Base-by-base conservation (phyloP, 495 filamentous ascomycete genomes). In the Aeminium ludgeri region DNA sequence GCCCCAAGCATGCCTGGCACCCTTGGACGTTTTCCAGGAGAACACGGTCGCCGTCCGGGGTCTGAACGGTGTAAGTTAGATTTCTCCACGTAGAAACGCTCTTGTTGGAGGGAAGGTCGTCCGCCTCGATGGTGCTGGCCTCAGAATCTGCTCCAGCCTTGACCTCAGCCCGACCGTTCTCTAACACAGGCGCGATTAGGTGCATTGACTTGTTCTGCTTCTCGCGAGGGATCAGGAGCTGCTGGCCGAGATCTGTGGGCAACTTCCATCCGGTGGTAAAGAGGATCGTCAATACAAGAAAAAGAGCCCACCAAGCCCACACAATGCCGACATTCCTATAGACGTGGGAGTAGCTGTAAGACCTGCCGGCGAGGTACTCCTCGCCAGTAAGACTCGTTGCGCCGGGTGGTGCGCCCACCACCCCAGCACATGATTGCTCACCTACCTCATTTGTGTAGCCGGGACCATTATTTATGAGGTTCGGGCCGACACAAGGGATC, bases 281-380 rank as follows among this genome's bases (percentile, higher is more conserved):
- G 39, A 41, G 4, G 4, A 41, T 41, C 5, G 39, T 41, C 6
- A 41, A 13, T 7, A 3, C 19, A 13, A 17, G 28, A 20, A 41
- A 41, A 3, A 41, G 30, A 4, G 34, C 30, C 39, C 39, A 41
- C 28, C 27, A 85, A 0, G 56, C 80, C 25, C 82, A 57, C 32
- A 91, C 52, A 43, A 94, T 82, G 32, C 83, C 85, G 16, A 83
- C 65, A 59, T 92, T 85, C 27, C 85, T 68, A 82, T 81, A 86
- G 28, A 73, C 65, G 59, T 87, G 65, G 5, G 52, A 41, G 30
- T 61, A 55, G 41, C 65, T 66, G 57, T 86, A 85, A 10, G 58
- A 29, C 59, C 69, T 85, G n/a, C 66, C 57, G 19, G 62, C 57
- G 42, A 86, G 60, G 50, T 81, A 92, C 12, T 52, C 59, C 41